Conservation (phyloP, 176 grass and related monocot genomes). For the Panicum miliaceum region DNA sequence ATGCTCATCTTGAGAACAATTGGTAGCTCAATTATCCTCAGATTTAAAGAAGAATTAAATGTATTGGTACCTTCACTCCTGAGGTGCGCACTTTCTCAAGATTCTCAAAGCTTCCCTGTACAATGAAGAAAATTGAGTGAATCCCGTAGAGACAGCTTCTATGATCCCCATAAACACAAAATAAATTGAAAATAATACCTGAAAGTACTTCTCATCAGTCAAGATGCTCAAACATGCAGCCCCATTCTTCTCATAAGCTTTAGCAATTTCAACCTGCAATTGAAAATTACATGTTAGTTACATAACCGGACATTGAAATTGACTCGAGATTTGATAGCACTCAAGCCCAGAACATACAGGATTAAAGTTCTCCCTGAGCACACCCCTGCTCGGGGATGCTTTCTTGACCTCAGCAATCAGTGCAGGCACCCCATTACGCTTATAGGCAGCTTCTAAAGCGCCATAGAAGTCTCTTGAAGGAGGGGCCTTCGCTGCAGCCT, state of each 20-base stretch:
- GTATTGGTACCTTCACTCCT: constrained; percentile 71
- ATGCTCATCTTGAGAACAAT: constrained; percentile 13
- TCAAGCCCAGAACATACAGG: constrained; percentile 60
- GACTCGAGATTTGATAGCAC: not conserved
- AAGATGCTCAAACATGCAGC: constrained; percentile 84
- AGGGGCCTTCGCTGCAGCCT: constrained; percentile 53
- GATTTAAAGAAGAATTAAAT: constrained; percentile 13
- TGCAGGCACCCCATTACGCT: constrained; percentile 66
- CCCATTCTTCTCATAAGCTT: constrained; percentile 70
- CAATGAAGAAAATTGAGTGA: constrained; percentile 20
- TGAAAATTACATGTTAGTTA: constrained; percentile 9
- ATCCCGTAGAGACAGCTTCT: not conserved
- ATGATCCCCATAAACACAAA: not conserved
- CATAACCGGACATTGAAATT: constrained; percentile 15
- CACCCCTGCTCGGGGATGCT: constrained; percentile 84
- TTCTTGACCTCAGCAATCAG: constrained; percentile 95
- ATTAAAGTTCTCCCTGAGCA: constrained; percentile 87
- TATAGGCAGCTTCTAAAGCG: constrained; percentile 61
- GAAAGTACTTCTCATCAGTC: constrained; percentile 78
- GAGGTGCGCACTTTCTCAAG: constrained; percentile 80
- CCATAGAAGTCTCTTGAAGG: constrained; percentile 74
- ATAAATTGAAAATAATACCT: constrained; percentile 44
- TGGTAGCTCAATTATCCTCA: constrained; percentile 15
- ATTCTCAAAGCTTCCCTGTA: constrained; percentile 89
- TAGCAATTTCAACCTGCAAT: constrained; percentile 71